These are phyloP conservation scores for Cutaneotrichosporon arboriforme DNA, from an alignment of 1,284 basidiomycete species.

Conservation along the genomic window DNA sequence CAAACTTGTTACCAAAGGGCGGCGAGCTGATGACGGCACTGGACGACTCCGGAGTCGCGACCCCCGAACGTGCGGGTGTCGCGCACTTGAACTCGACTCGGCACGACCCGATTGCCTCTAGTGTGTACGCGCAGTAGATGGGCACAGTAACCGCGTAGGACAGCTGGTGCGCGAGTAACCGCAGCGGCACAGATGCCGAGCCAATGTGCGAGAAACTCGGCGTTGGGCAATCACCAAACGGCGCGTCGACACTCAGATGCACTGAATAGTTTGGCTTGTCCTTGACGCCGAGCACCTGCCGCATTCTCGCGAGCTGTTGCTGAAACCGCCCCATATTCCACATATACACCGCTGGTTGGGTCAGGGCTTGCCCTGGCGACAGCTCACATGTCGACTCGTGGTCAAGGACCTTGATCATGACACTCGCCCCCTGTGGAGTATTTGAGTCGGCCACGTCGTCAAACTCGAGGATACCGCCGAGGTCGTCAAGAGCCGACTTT, in stretches of 20 bases:
- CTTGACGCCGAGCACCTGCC: constrained; percentile 85
- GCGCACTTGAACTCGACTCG: constrained; percentile 55
- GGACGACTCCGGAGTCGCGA: constrained; percentile 32
- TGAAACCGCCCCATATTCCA: constrained; percentile 88
- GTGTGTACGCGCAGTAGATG: constrained; percentile 85
- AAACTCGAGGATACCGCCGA: constrained; percentile 82
- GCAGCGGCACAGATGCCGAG: constrained; percentile 73
- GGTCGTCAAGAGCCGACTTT: constrained; percentile 73
- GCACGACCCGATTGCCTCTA: constrained; percentile 89
- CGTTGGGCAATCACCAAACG: constrained; percentile 80
- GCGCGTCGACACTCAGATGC: constrained; percentile 87
- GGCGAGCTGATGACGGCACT: constrained; percentile 8
- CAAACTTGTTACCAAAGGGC: constrained; percentile 69
- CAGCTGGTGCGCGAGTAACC: constrained; percentile 70
- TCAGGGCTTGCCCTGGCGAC: constrained; percentile 10
- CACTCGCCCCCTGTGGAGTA: constrained; percentile 69
- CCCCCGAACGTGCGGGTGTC: constrained; percentile 19
- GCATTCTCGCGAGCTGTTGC: constrained; percentile 86
- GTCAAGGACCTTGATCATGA: constrained; percentile 87
- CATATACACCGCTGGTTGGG: constrained; percentile 62
- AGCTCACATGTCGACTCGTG: constrained; percentile 59
- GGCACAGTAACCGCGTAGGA: constrained; percentile 69
- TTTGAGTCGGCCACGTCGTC: constrained; percentile 82
- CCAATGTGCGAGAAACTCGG: constrained; percentile 89
- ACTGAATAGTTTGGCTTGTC: constrained; percentile 85